Evolutionary conservation across 176 grass and related monocot species (phyloP).

Genomic region (Coix lacrymajobi): DNA sequence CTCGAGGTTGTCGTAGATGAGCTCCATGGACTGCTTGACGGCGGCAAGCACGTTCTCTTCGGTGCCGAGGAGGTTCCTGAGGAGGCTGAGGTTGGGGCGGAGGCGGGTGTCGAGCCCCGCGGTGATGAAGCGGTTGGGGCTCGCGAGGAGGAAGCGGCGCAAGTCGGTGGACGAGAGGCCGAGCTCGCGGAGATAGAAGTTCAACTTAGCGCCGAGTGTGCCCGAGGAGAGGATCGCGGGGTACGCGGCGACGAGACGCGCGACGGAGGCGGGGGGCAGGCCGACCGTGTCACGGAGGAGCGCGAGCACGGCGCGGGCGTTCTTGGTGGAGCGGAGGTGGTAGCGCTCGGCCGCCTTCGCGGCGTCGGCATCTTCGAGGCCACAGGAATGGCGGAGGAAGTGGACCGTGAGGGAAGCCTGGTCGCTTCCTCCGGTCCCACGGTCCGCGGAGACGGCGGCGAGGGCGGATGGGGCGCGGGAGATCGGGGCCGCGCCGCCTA

Average conservation of each 20-base stretch:
- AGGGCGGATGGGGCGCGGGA: background rate
- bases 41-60: slow-evolving; percentile 16
- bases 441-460: background rate
- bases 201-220: slow-evolving; percentile 21
- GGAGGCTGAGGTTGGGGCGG: slow-evolving; percentile 36
- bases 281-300: slow-evolving; percentile 23
- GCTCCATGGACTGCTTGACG: background rate
- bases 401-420: slow-evolving; percentile 31
- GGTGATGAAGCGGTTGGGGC: slow-evolving; percentile 8
- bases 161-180: slow-evolving; percentile 7
- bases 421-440: background rate
- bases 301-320: slow-evolving; percentile 22
- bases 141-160: slow-evolving; percentile 15
- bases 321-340: slow-evolving; percentile 30
- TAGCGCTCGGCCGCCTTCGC: background rate
- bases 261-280: background rate
- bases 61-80: slow-evolving; percentile 28
- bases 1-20: slow-evolving; percentile 28
- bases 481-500: background rate
- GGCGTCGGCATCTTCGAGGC: slow-evolving; percentile 6
- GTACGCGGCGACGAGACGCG: background rate
- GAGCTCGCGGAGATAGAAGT: slow-evolving; percentile 50
- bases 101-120: slow-evolving; percentile 22
- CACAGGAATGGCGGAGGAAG: slow-evolving; percentile 31
- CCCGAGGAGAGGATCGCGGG: background rate